phyloP scores from a whole-genome alignment of 2,329 filamentous ascomycete genomes.

The Cordyceps javanica region DNA sequence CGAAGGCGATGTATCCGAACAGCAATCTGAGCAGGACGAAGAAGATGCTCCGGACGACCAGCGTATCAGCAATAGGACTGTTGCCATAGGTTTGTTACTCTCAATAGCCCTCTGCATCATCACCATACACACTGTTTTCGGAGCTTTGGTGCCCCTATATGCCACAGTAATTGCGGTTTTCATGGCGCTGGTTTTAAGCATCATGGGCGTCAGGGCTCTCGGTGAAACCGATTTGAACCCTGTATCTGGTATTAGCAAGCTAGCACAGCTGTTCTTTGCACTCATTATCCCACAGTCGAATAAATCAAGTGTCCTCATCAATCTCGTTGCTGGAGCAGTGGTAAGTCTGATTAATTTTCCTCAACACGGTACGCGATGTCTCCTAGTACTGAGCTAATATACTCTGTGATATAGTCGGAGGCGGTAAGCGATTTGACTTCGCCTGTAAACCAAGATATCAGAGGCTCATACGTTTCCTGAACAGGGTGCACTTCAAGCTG shows the following conservation, averaged over 20 bases:
- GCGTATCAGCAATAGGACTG: conserved; percentile 65
- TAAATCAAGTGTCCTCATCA: conserved; percentile 86
- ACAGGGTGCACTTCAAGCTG: conserved; percentile 77
- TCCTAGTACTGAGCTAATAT: neutral
- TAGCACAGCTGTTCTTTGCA: conserved; percentile 93
- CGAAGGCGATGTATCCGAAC: conserved; percentile 6
- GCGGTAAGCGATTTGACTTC: conserved; percentile 25
- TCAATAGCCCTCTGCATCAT: conserved; percentile 75
- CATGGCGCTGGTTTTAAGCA: conserved; percentile 71
- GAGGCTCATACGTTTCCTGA: conserved; percentile 10
- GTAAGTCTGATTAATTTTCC: conserved; percentile 28
- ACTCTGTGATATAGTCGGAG: conserved; percentile 28
- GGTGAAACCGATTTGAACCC: conserved; percentile 92
- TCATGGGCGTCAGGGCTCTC: conserved; percentile 65
- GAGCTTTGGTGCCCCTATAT: conserved; percentile 70
- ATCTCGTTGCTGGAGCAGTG: conserved; percentile 87
- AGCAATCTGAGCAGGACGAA: conserved; percentile 28
- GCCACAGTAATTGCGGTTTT: conserved; percentile 73
- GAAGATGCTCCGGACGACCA: conserved; percentile 81
- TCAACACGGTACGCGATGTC: neutral
- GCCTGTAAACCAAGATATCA: neutral
- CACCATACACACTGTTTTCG: conserved; percentile 79
- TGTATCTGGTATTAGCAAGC: conserved; percentile 91
- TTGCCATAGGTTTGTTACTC: conserved; percentile 66
- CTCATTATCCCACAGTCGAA: conserved; percentile 75